A percentile compares a stretch with the other conserved stretches of the same genome.
phyloP scores from a whole-genome alignment of 2,329 filamentous ascomycete genomes.

The Davidsoniella eucalypti region DNA sequence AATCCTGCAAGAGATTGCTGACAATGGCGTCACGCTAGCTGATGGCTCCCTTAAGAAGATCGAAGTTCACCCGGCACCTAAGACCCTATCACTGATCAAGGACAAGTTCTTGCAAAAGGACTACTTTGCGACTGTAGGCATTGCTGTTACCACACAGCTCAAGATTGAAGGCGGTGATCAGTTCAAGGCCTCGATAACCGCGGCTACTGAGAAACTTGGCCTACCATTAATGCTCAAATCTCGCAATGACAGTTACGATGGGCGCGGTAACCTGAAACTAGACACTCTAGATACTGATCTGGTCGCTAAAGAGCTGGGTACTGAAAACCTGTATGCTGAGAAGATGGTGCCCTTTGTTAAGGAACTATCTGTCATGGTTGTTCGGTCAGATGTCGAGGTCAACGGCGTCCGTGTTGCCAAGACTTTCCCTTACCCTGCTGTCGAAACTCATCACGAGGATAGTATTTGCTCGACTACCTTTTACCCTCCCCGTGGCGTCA shows the following conservation, averaged over 20 bases:
- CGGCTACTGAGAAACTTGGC: slow-evolving; percentile 48
- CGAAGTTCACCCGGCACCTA: slow-evolving; percentile 65
- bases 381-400: slow-evolving; percentile 59
- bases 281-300: slow-evolving; percentile 35
- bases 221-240: slow-evolving; percentile 90
- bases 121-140: slow-evolving; percentile 49
- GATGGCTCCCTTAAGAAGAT: slow-evolving; percentile 30
- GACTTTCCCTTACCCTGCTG: slow-evolving; percentile 63
- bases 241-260: slow-evolving; percentile 80
- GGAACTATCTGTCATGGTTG: slow-evolving; percentile 87
- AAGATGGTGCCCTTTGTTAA: slow-evolving; percentile 73
- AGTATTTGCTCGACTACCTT: slow-evolving; percentile 90
- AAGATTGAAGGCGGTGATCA: slow-evolving; percentile 40
- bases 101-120: slow-evolving; percentile 88
- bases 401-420: slow-evolving; percentile 26
- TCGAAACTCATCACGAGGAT: slow-evolving; percentile 91
- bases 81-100: slow-evolving; percentile 75
- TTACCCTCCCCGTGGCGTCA: slow-evolving; percentile 60
- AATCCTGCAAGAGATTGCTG: slow-evolving; percentile 67
- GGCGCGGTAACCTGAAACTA: slow-evolving; percentile 50
- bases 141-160: slow-evolving; percentile 58
- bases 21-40: slow-evolving; percentile 41
- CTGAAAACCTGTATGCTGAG: slow-evolving; percentile 68
- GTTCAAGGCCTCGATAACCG: slow-evolving; percentile 42
- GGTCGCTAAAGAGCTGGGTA: slow-evolving; percentile 45